Percentiles rank a stretch among this genome's conserved stretches.
Evolutionary conservation across 306 rosid genomes (phyloP).

Genomic region (Arachis hypogaea): DNA sequence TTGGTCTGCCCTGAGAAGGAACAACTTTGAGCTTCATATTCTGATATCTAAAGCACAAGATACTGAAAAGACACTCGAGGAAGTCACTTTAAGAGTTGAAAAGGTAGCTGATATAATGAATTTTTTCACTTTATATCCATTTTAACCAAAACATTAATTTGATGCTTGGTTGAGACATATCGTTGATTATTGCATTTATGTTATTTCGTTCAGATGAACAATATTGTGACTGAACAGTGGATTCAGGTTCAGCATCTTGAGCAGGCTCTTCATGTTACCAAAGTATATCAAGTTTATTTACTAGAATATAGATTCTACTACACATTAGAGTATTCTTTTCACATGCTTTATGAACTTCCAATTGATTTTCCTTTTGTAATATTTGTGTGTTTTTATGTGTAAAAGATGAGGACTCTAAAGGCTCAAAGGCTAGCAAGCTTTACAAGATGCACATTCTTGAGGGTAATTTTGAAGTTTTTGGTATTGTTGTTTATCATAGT

Average conservation of each 20-base stretch:
- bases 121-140: constrained; percentile 35
- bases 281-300: constrained; percentile 53
- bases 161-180: constrained; percentile 19
- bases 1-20: constrained; percentile 74
- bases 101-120: constrained; percentile 47
- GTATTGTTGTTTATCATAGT: neutral
- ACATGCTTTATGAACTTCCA: constrained; percentile 27
- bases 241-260: constrained; percentile 89
- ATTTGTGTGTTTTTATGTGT: constrained; percentile 15
- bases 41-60: constrained; percentile 62
- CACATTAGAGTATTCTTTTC: constrained; percentile 13
- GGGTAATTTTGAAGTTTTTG: constrained; percentile 52
- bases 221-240: constrained; percentile 83
- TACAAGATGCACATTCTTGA: constrained; percentile 64
- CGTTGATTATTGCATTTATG: constrained; percentile 32
- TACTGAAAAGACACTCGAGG: constrained; percentile 57
- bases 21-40: constrained; percentile 79
- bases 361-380: constrained; percentile 29
- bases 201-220: constrained; percentile 63
- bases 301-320: constrained; percentile 8
- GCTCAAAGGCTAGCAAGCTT: constrained; percentile 48
- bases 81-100: constrained; percentile 59
- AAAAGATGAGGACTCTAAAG: constrained; percentile 61
- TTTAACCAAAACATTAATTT: constrained; percentile 1
- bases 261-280: constrained; percentile 85